Percentiles rank a stretch among this genome's conserved stretches.
Conservation (phyloP, 768 basidiomycete genomes). For the Termitomyces sp. region DNA sequence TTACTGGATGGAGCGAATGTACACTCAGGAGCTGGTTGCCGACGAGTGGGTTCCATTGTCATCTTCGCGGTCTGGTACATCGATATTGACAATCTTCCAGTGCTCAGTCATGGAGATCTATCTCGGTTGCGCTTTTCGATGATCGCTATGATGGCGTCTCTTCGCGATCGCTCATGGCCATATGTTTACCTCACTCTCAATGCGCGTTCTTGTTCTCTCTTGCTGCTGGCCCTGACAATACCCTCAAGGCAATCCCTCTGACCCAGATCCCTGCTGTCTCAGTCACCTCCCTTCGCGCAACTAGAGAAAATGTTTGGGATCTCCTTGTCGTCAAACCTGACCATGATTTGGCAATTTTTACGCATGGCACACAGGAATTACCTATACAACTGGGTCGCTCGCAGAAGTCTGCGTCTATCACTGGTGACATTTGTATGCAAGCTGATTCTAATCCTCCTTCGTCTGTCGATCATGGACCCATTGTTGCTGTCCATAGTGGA, state of each 20-base stretch:
- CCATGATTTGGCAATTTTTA: conserved; percentile 49
- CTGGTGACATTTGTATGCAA: conserved; percentile 17
- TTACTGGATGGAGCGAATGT: conserved; percentile 67
- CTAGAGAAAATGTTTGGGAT: conserved; percentile 61
- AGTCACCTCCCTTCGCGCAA: conserved; percentile 53
- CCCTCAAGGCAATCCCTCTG: conserved; percentile 33
- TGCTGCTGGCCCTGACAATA: conserved; percentile 33
- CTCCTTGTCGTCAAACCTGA: conserved; percentile 59
- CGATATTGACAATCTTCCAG: conserved; percentile 20
- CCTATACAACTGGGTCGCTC: conserved; percentile 26
- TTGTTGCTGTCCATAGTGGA: conserved; percentile 42
- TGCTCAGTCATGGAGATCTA: conserved; percentile 34
- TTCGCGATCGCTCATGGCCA: conserved; percentile 46
- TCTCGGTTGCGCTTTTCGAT: conserved; percentile 61
- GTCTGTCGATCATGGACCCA: conserved; percentile 21
- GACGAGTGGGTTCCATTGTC: conserved; percentile 40
- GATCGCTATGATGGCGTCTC: conserved; percentile 52
- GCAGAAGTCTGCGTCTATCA: conserved; percentile 5
- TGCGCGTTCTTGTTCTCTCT: conserved; percentile 44
- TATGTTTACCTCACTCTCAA: conserved; percentile 46
- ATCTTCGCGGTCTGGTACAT: not conserved
- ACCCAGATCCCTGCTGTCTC: conserved; percentile 39
- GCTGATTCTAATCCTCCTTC: conserved; percentile 11
- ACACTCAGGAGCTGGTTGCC: conserved; percentile 38
- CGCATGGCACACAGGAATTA: conserved; percentile 48